phyloP scores from a whole-genome alignment of 768 basidiomycete species.

The Thelephora aurantiotincta region DNA sequence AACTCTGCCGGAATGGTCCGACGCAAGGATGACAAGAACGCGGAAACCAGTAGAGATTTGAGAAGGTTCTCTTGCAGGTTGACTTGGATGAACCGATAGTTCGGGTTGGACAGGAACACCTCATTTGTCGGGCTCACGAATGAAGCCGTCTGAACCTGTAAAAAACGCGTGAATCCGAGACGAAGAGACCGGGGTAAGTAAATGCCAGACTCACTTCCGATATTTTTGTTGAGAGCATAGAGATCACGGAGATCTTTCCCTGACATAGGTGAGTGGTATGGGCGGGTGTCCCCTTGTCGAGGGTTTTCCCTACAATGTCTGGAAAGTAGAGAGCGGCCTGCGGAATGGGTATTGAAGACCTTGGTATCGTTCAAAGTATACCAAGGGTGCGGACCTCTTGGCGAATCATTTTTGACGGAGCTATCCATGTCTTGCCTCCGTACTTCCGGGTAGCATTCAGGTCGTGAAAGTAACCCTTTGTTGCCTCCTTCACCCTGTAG shows the following conservation, averaged over 20 bases:
- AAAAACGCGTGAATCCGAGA: not conserved
- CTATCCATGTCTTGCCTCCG: constrained; percentile 93
- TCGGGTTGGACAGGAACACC: constrained; percentile 36
- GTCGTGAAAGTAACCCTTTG: constrained; percentile 84
- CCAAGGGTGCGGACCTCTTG: constrained; percentile 59
- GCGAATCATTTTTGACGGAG: constrained; percentile 75
- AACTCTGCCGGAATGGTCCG: constrained; percentile 44
- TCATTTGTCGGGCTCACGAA: constrained; percentile 46
- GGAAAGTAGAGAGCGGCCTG: constrained; percentile 68
- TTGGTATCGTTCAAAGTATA: not conserved
- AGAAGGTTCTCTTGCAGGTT: constrained; percentile 92
- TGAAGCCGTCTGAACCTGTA: constrained; percentile 63
- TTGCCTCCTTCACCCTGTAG: constrained; percentile 42
- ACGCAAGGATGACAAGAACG: constrained; percentile 70
- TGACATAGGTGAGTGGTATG: constrained; percentile 70
- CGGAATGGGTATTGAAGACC: not conserved
- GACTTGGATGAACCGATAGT: constrained; percentile 68
- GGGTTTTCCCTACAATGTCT: constrained; percentile 59
- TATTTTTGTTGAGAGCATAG: constrained; percentile 74
- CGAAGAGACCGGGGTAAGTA: not conserved
- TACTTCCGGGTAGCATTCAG: constrained; percentile 64
- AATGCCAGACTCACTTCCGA: constrained; percentile 50
- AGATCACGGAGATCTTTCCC: constrained; percentile 65
- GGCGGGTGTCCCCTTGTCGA: constrained; percentile 38
- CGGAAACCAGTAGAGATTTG: constrained; percentile 77